phyloP scores from a whole-genome alignment of 2,329 filamentous ascomycete species.

The Pseudogymnoascus sp. region DNA sequence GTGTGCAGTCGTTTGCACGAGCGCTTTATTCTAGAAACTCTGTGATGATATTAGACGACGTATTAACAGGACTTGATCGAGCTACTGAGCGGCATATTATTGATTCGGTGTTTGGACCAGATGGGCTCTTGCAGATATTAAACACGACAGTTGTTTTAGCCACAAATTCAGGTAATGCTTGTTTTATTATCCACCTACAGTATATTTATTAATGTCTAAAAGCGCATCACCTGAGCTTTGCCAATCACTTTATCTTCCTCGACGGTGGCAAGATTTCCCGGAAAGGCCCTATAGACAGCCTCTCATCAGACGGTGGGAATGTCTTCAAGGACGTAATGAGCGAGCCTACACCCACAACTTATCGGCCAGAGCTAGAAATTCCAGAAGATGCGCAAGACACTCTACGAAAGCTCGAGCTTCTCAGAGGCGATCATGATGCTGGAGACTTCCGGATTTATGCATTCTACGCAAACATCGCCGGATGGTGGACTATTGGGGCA shows the following conservation, averaged over 20 bases:
- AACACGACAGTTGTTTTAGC: constrained; percentile 30
- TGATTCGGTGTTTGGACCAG: constrained; percentile 11
- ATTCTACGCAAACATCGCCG: constrained; percentile 18
- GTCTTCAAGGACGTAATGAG: neutral
- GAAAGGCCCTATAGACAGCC: neutral
- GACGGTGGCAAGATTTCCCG: neutral
- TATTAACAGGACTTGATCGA: constrained; percentile 19
- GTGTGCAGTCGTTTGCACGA: constrained; percentile 16
- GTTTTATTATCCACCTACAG: neutral
- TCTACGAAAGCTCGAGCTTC: neutral
- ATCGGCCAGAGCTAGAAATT: neutral
- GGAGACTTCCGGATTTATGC: constrained; percentile 16
- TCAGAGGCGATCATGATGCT: constrained; percentile 4
- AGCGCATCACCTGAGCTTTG: constrained; percentile 14
- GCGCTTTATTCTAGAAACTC: constrained; percentile 17
- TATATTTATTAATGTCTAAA: neutral
- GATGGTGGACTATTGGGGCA: constrained; percentile 12
- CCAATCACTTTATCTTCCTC: constrained; percentile 13
- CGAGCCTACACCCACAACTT: neutral
- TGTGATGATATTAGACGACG: constrained; percentile 18
- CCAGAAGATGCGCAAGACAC: neutral
- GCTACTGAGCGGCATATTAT: constrained; percentile 15
- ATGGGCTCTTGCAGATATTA: constrained; percentile 15
- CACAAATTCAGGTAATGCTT: constrained; percentile 20
- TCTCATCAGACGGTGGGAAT: neutral